Evolutionary conservation across 2,329 filamentous ascomycete genomes (phyloP).

Genomic region (Alternaria sp.): DNA sequence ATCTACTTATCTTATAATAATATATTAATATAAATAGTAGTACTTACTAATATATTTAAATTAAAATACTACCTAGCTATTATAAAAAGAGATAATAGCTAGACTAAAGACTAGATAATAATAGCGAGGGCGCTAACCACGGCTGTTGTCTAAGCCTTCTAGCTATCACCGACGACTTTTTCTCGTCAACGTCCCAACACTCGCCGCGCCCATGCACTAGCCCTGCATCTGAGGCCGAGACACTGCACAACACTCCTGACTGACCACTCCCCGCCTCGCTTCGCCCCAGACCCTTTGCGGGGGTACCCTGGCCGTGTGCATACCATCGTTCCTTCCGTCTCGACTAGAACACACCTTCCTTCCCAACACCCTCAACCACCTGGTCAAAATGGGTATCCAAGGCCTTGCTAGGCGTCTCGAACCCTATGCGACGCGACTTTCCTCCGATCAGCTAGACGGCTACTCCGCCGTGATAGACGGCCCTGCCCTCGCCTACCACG

Average conservation of each 20-base stretch:
- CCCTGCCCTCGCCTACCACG: constrained; percentile 76
- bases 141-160: no score
- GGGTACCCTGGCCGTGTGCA: not conserved
- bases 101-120: no score
- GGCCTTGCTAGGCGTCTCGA: constrained; percentile 40
- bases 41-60: no score
- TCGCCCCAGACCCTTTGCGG: not conserved
- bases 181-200: constrained; percentile 17
- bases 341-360: not conserved
- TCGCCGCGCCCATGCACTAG: constrained; percentile 2
- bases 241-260: not conserved
- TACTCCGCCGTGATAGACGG: constrained; percentile 69
- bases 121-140: no score
- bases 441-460: constrained; percentile 28
- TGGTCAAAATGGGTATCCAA: constrained; percentile 42
- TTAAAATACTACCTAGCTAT: no score
- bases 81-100: no score
- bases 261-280: not conserved
- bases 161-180: constrained; percentile 10
- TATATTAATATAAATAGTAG: no score
- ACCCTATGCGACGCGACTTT: constrained; percentile 37
- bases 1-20: no score
- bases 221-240: constrained; percentile 2
- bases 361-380: constrained; percentile 2
- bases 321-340: not conserved